These are phyloP conservation scores for Wickerhamiella nectarea DNA, from an alignment of 805 yeast genomes.

Conservation along the genomic window DNA sequence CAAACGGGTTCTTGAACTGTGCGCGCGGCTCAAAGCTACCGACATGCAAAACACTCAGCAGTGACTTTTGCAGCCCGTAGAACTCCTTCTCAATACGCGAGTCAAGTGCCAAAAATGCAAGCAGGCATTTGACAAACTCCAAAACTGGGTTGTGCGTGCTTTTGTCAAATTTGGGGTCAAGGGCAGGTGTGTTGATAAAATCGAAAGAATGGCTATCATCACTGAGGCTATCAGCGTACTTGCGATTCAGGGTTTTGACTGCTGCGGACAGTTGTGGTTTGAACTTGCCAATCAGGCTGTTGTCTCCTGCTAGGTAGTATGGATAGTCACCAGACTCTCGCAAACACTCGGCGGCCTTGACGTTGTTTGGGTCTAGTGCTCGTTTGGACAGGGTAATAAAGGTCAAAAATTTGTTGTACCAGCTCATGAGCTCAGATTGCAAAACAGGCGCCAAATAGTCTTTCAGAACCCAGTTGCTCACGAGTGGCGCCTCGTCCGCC, in stretches of 20 bases:
- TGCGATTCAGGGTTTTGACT: conserved; percentile 46
- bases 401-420: conserved; percentile 51
- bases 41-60: conserved; percentile 60
- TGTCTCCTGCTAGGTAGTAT: conserved; percentile 17
- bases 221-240: conserved; percentile 45
- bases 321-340: neutral
- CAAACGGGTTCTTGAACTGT: conserved; percentile 58
- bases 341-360: neutral
- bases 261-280: conserved; percentile 54
- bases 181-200: conserved; percentile 67
- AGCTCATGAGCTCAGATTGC: conserved; percentile 74
- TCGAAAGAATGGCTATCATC: conserved; percentile 49
- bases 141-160: conserved; percentile 50
- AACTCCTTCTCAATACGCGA: conserved; percentile 54
- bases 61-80: conserved; percentile 57
- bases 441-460: conserved; percentile 59
- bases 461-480: conserved; percentile 65
- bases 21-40: conserved; percentile 75
- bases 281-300: conserved; percentile 33
- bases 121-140: conserved; percentile 61
- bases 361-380: neutral
- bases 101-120: conserved; percentile 60
- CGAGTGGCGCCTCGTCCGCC: conserved; percentile 21
- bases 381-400: conserved; percentile 1
- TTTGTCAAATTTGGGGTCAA: conserved; percentile 1